A percentile compares a stretch with the other conserved stretches of the same genome.
These are phyloP conservation scores for Podospora tetraspora DNA, from an alignment of 495 filamentous ascomycete genomes.

Conservation along the genomic window DNA sequence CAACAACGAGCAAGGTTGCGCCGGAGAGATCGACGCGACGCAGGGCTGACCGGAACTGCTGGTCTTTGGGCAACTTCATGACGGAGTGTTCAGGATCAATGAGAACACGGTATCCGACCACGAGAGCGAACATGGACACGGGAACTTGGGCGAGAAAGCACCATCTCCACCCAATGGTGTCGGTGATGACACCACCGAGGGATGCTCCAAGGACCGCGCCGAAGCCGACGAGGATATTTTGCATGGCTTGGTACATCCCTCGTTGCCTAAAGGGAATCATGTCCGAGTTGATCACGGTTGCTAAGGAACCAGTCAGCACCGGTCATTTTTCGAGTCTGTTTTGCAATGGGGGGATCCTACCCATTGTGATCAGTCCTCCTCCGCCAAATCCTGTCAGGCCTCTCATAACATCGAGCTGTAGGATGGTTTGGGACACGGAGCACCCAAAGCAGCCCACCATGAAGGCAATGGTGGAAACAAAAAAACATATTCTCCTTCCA, in stretches of 20 bases:
- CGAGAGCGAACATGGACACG: slow-evolving; percentile 49
- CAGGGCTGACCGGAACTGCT: slow-evolving; percentile 39
- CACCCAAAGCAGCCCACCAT: slow-evolving; percentile 45
- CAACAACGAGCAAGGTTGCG: slow-evolving; percentile 49
- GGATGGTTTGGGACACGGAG: slow-evolving; percentile 38
- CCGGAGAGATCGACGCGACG: slow-evolving; percentile 53
- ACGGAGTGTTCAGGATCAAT: slow-evolving; percentile 32
- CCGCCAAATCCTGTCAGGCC: slow-evolving; percentile 54
- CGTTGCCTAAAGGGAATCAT: slow-evolving; percentile 57
- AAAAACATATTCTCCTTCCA: slow-evolving; percentile 49
- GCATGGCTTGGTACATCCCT: slow-evolving; percentile 61
- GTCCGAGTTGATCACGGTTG: slow-evolving; percentile 62
- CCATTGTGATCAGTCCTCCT: slow-evolving; percentile 58
- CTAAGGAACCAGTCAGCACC: slow-evolving; percentile 28
- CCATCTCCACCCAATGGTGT: slow-evolving; percentile 47
- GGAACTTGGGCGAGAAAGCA: slow-evolving; percentile 49
- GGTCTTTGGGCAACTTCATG: slow-evolving; percentile 12
- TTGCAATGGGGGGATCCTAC: slow-evolving; percentile 19
- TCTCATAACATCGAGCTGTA: slow-evolving; percentile 40
- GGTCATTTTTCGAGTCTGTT: background rate
- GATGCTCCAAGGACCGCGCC: slow-evolving; percentile 45
- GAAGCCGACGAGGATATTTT: slow-evolving; percentile 58
- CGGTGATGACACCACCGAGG: slow-evolving; percentile 46
- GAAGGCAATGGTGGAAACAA: slow-evolving; percentile 45
- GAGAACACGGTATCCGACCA: slow-evolving; percentile 51